Conservation (phyloP, 345 rosid genomes). For the Linum lewisii region DNA sequence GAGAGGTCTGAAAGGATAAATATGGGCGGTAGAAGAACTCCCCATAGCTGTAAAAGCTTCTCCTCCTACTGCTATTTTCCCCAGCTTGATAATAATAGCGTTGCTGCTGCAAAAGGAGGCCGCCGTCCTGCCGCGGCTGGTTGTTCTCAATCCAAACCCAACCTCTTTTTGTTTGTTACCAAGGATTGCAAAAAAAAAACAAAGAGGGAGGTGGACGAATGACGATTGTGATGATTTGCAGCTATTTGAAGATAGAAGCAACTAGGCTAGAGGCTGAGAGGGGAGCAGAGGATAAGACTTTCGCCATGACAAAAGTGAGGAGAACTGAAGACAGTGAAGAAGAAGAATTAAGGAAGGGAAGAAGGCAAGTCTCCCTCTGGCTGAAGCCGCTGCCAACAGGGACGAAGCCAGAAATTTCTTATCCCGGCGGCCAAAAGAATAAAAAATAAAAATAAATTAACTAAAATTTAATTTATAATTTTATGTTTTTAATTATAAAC, state of each 20-base stretch:
- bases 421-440: no score
- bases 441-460: no score
- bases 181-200: conserved; percentile 10
- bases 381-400: no score
- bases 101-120: conserved; percentile 9
- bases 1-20: conserved; percentile 29
- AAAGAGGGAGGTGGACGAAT: not conserved
- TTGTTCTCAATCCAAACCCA: not conserved
- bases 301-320: conserved; percentile 14
- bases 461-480: no score
- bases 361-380: no score
- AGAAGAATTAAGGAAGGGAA: no score
- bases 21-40: conserved; percentile 41
- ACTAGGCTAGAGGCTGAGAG: conserved; percentile 22
- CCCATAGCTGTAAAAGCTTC: conserved; percentile 45
- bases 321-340: not conserved
- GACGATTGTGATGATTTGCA: not conserved
- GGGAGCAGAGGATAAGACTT: conserved; percentile 6
- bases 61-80: conserved; percentile 21
- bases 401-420: no score
- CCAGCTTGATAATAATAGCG: conserved; percentile 32
- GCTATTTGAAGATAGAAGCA: conserved; percentile 12
- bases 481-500: no score
- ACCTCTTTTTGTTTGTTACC: no score
- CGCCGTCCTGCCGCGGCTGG: conserved; percentile 31